Evolutionary conservation across 495 filamentous ascomycete genomes (phyloP).

Genomic region (Penicillium mononematosum): DNA sequence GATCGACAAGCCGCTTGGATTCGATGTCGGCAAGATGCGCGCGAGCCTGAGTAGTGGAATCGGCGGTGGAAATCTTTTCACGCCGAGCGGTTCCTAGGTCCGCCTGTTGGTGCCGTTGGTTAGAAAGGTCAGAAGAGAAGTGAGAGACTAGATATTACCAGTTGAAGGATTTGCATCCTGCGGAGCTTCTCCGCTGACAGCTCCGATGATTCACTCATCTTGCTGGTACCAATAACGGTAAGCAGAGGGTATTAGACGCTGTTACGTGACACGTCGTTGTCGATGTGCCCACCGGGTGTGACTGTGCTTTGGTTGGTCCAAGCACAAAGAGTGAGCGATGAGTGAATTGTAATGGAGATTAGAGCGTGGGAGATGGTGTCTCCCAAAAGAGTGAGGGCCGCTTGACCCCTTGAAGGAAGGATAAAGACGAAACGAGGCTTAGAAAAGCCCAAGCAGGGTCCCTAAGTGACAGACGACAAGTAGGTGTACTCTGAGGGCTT

Average conservation of each 20-base stretch:
- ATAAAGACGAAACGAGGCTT: background rate
- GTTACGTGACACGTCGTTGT: background rate
- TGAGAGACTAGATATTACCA: conserved; percentile 21
- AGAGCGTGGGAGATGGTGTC: background rate
- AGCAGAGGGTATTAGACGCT: background rate
- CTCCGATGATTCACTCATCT: background rate
- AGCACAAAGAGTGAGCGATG: background rate
- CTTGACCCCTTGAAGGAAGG: background rate
- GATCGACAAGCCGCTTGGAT: background rate
- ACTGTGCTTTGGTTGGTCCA: background rate
- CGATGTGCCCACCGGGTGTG: background rate
- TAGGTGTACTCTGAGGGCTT: background rate
- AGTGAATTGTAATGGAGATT: background rate
- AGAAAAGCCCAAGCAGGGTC: no score
- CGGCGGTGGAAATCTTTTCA: conserved; percentile 33
- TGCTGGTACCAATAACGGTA: background rate
- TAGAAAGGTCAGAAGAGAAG: background rate
- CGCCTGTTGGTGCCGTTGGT: conserved; percentile 19
- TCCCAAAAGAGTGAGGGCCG: no score
- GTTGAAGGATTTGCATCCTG: conserved; percentile 26
- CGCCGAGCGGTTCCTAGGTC: conserved; percentile 39
- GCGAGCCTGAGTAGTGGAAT: conserved; percentile 9
- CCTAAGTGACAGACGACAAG: background rate
- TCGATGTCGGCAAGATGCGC: background rate
- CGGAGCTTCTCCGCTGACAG: background rate